Base-by-base conservation (phyloP, 2,329 filamentous ascomycete species). In the Stromatinia cepivora region DNA sequence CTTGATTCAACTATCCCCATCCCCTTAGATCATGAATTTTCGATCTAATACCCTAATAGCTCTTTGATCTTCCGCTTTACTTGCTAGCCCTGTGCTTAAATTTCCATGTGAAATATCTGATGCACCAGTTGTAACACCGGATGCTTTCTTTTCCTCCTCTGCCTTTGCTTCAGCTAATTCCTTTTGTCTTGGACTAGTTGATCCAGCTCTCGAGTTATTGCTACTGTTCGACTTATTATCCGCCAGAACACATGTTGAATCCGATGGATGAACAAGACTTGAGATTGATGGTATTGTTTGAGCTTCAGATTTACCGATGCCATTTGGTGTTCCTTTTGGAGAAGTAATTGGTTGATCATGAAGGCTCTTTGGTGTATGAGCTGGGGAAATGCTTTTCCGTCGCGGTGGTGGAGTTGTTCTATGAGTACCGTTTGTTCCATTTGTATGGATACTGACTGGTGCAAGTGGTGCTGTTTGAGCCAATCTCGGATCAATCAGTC, bases 31-130 rank as follows among this genome's bases (percentile, higher is more conserved):
- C 70, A 78, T 81, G 74, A 87, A 86, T 74, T 86, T 86, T 72
- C 84, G 82, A 78, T 92, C 87, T 63, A 92, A 81, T 76, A 91
- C 88, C 72, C 87, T 84, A 58, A 92, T 78, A 1, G 88, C 89
- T 73, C 88, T 83, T 71, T 84, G 85, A 73, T 92, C 90, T 77
- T 92, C 89, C 25, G 86, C 87, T 54, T 74, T 67, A 25, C 86
- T 87, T 45, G 22, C 52, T 17, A 25, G 17, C 57, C 73, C 66
- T 28, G 71, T 72, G 7, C 83, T 85, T 36, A 87, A 79, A 72
- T 86, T 87, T 70, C 86, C 83, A 64, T 82, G 85, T 10, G 84
- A 85, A 63, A 87, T 86, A 74, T 87, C 85, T 20, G 64, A 46
- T 45, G 64, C 36, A 9, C 39, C 57, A 25, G 25, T 45, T 4